phyloP scores from a whole-genome alignment of 2,329 filamentous ascomycete genomes.

The Ceratocystis alfenasii region DNA sequence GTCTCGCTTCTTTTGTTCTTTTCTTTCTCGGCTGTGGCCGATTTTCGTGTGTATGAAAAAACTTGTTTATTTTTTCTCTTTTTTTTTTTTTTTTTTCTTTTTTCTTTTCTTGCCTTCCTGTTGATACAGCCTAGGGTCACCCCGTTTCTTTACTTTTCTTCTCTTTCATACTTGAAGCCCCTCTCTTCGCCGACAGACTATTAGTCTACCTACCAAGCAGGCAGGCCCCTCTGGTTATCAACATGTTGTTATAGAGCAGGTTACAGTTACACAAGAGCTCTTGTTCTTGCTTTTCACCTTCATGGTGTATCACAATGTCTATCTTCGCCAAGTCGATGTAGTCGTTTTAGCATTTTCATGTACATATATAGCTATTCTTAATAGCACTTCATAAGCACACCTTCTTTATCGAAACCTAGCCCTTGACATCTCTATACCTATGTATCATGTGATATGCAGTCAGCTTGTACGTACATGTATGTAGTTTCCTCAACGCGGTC shows the following conservation, averaged over 20 bases:
- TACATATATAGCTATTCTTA: constrained; percentile 6
- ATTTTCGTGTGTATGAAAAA: too few relatives aligned
- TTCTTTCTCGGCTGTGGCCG: not conserved
- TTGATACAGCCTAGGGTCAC: constrained; percentile 23
- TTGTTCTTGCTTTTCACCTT: constrained; percentile 9
- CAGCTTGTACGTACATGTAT: not conserved
- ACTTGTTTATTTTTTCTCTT: not conserved
- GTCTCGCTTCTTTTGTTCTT: constrained; percentile 16
- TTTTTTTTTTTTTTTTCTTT: constrained; percentile 7
- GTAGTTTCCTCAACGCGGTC: not conserved
- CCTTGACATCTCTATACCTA: not conserved
- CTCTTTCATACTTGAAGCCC: constrained; percentile 22
- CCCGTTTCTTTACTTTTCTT: constrained; percentile 17
- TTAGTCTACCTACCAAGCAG: constrained; percentile 18
- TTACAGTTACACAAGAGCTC: constrained; percentile 17
- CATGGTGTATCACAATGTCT: not conserved
- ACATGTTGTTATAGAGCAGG: constrained; percentile 6
- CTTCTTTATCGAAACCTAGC: too few relatives aligned
- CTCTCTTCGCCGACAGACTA: constrained; percentile 16
- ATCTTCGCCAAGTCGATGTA: not conserved
- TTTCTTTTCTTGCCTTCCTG: constrained; percentile 19
- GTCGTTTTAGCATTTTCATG: not conserved
- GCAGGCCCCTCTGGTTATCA: constrained; percentile 7
- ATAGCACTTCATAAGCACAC: not conserved
- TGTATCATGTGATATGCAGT: not conserved